Conservation (phyloP, 2,329 filamentous ascomycete genomes). For the Fusarium tuaranense region DNA sequence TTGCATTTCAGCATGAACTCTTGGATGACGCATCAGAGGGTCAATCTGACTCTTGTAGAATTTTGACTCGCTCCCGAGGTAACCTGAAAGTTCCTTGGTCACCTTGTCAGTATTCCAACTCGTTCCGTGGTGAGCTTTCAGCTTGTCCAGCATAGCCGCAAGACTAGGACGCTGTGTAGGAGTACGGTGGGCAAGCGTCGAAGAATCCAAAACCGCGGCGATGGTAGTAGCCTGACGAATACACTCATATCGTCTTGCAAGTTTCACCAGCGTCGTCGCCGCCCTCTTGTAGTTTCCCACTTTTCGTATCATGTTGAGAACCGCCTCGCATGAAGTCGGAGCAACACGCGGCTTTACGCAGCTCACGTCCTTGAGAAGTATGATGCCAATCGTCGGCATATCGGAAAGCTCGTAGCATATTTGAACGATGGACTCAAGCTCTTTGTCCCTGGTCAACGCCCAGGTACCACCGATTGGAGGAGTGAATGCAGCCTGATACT, state of each 20-base stretch:
- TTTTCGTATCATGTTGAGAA: conserved; percentile 30
- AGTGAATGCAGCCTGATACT: background rate
- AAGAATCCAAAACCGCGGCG: too few species aligned
- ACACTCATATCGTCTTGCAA: background rate
- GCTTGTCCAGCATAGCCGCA: background rate
- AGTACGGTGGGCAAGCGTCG: background rate
- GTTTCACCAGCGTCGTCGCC: conserved; percentile 11
- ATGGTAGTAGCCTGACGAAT: background rate
- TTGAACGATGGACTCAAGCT: conserved; percentile 14
- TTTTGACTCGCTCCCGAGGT: too few species aligned
- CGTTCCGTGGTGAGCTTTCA: conserved; percentile 1
- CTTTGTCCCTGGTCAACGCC: background rate
- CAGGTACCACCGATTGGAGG: background rate
- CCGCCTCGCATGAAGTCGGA: background rate
- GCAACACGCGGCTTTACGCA: too few species aligned
- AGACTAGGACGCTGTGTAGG: background rate
- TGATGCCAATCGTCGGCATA: too few species aligned
- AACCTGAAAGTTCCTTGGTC: too few species aligned
- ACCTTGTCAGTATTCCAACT: conserved; percentile 5
- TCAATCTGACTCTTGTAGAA: background rate
- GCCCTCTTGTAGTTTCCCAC: conserved; percentile 29
- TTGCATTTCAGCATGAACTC: conserved; percentile 40
- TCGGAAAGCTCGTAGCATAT: conserved; percentile 10
- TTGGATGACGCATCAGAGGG: background rate
- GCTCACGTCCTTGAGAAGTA: too few species aligned